phyloP scores from a whole-genome alignment of 2,329 filamentous ascomycete genomes.

The Penicillium vulpinum region DNA sequence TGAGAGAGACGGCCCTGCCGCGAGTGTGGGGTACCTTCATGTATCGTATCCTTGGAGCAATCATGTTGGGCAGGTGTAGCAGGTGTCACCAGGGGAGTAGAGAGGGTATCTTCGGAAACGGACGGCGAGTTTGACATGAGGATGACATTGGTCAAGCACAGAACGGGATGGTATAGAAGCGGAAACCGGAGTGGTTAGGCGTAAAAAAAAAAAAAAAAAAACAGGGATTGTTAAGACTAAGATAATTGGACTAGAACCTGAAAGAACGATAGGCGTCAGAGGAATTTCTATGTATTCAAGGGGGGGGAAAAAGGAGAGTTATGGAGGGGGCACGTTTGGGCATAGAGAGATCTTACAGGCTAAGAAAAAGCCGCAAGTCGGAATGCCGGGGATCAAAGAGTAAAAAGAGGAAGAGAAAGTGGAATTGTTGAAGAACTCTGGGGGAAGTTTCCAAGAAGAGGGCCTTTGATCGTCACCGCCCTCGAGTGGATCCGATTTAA shows the following conservation, averaged over 20 bases:
- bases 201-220: not conserved
- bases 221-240: not conserved
- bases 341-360: constrained; percentile 34
- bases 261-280: constrained; percentile 8
- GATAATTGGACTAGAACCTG: not conserved
- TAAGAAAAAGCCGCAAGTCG: constrained; percentile 19
- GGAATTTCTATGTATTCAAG: constrained; percentile 8
- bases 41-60: constrained; percentile 31
- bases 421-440: not conserved
- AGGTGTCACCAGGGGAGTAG: constrained; percentile 49
- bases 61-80: constrained; percentile 41
- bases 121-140: constrained; percentile 52
- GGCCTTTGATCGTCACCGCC: constrained; percentile 1
- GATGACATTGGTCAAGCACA: constrained; percentile 51
- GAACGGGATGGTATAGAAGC: constrained; percentile 24
- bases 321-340: constrained; percentile 31
- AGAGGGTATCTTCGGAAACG: constrained; percentile 43
- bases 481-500: constrained; percentile 1
- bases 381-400: constrained; percentile 13
- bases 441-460: not conserved
- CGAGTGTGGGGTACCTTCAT: constrained; percentile 34
- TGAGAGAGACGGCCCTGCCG: constrained; percentile 32
- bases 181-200: constrained; percentile 12
- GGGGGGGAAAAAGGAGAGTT: constrained; percentile 9
- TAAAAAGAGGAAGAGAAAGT: not conserved